Evolutionary conservation across 2,329 filamentous ascomycete genomes (phyloP).

Genomic region (Phyllosticta citriasiana): DNA sequence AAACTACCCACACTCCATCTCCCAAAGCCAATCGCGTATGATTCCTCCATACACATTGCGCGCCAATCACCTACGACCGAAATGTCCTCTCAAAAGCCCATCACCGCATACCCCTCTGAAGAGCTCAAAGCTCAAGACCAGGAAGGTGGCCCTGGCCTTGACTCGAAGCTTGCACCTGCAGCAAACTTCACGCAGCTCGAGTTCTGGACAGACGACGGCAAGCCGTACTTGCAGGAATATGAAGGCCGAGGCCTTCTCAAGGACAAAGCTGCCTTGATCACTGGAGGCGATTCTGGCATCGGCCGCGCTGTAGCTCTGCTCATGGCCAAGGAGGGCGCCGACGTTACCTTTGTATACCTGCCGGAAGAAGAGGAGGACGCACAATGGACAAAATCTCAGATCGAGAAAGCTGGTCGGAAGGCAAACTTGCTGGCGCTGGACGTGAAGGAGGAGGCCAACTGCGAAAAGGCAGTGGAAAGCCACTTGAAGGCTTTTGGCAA

Average conservation of each 20-base stretch:
- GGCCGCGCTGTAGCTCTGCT: slow-evolving; percentile 42
- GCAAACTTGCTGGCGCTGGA: slow-evolving; percentile 42
- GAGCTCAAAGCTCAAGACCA: slow-evolving; percentile 21
- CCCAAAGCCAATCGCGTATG: background rate
- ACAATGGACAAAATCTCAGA: slow-evolving; percentile 41
- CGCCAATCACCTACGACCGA: background rate
- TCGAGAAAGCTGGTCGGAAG: slow-evolving; percentile 41
- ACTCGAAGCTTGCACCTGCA: slow-evolving; percentile 20
- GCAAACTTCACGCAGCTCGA: slow-evolving; percentile 25
- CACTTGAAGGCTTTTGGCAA: slow-evolving; percentile 40
- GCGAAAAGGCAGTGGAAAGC: slow-evolving; percentile 41
- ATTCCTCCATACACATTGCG: background rate
- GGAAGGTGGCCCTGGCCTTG: slow-evolving; percentile 21
- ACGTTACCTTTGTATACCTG: slow-evolving; percentile 46
- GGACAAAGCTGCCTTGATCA: slow-evolving; percentile 22
- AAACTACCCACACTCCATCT: background rate
- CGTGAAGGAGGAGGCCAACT: slow-evolving; percentile 41
- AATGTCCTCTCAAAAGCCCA: slow-evolving; percentile 8
- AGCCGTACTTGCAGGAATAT: slow-evolving; percentile 23
- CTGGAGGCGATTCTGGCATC: slow-evolving; percentile 20
- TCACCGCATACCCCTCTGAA: slow-evolving; percentile 17
- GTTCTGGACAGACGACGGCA: slow-evolving; percentile 20
- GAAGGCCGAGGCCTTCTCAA: slow-evolving; percentile 22
- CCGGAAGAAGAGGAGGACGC: slow-evolving; percentile 48
- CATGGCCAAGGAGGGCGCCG: slow-evolving; percentile 49